Evolutionary conservation across 371 early-diverging fungal genomes (phyloP), one percentile per base, ranked within the genome.

Genomic region (Haplosporangium sp.): DNA sequence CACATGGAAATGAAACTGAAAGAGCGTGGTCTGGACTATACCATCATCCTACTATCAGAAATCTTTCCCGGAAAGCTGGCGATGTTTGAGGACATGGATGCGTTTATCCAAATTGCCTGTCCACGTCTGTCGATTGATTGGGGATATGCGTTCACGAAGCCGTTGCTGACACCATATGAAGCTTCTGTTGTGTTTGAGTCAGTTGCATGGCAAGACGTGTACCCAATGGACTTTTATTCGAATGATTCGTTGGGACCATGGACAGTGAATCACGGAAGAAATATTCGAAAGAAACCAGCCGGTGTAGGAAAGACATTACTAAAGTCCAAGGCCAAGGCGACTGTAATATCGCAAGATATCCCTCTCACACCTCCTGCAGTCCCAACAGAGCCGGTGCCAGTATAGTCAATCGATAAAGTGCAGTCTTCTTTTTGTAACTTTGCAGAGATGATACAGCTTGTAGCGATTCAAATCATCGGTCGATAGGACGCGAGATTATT

Each of bases 71-170:
- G 91, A 43, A 98, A 98, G 83, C 84, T 99, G 21, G 91, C 91
- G 16, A 91, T 89, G 85, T 96, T 98, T 71, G 85, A 87, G 13
- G 94, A 96, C 73, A 90, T 99, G 59, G 98, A 98, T 74, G 94
- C 91, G 81, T 99, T 96, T 93, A 94, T 99, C 57, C 99, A 99
- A 82, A 92, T 98, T 52, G 95, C 97, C 0, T 99, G 99, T 82
- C 99, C 99, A 42, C 83, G 99, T 21, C 85, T 99, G 48, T 97
- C 97, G 5, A 99, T 99, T 46, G 99, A 99, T 84, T 99, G 99
- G 99, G 99, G 99, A 1, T 95, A 95, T 80, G 93, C 96, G 1
- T 99, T 98, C 82, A 81, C 89, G 5, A 96, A 93, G 73, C 99
- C 99, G 14, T 83, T 99, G 47, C 82, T 99, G 45, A 95, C 95